A percentile compares a stretch with the other conserved stretches of the same genome.
Conservation (phyloP, 108 stramenopile genomes). For the Mayamaea pseudoterrestris region DNA sequence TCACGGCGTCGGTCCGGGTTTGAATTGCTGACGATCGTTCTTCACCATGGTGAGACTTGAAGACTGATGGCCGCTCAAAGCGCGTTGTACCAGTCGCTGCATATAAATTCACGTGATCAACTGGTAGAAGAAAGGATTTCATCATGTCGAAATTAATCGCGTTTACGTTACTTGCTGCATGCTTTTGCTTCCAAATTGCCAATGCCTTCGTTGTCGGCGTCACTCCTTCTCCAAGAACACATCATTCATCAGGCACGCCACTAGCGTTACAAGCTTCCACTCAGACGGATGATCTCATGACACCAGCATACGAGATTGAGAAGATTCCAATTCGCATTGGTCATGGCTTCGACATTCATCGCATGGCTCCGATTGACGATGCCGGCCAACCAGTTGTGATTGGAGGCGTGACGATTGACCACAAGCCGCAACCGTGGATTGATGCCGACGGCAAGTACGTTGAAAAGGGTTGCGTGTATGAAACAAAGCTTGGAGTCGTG, state of each 20-base stretch:
- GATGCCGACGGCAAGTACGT: conserved; percentile 76
- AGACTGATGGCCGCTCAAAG: no score
- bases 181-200: no score
- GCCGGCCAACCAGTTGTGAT: conserved; percentile 88
- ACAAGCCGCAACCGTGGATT: conserved; percentile 76
- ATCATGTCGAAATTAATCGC: no score
- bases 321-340: conserved; percentile 78
- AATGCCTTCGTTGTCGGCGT: no score
- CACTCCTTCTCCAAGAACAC: no score
- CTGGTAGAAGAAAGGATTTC: no score
- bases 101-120: no score
- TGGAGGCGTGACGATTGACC: conserved; percentile 76
- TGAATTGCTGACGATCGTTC: no score
- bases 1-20: no score
- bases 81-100: no score
- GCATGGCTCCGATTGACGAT: conserved; percentile 73
- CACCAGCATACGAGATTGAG: conserved; percentile 69
- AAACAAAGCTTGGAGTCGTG: conserved; percentile 76
- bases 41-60: no score
- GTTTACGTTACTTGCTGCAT: no score
- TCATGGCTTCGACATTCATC: conserved; percentile 96
- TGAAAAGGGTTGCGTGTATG: conserved; percentile 49
- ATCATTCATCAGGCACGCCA: conserved; percentile 1
- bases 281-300: conserved; percentile 29
- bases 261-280: conserved; percentile 2